Evolutionary conservation across 176 grass and related monocot species (phyloP).

Genomic region (Ampelocalamus luodianensis): DNA sequence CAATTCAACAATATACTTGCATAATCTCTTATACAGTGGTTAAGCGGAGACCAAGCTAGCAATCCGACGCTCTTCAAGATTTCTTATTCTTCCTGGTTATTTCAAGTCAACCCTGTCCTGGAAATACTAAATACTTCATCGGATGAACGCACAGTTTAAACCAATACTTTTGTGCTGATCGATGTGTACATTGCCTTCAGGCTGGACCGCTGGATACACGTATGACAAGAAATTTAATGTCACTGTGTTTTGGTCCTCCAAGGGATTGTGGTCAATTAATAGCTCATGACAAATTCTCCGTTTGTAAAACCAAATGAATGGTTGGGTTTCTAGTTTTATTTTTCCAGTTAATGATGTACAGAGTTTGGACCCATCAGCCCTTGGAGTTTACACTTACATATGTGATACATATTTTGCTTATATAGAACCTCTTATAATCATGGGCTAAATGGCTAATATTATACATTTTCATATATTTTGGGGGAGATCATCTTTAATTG

Average conservation of each 20-base stretch:
- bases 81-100: background rate
- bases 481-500: background rate
- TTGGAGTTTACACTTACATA: background rate
- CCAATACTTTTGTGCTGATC: background rate
- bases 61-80: background rate
- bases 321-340: background rate
- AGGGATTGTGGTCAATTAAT: background rate
- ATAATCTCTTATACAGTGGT: background rate
- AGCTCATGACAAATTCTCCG: background rate
- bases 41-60: background rate
- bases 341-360: background rate
- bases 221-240: background rate
- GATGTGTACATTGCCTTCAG: background rate
- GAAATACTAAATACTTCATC: conserved; percentile 3
- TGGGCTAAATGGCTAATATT: background rate
- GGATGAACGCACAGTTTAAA: background rate
- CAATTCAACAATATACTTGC: background rate
- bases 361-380: background rate
- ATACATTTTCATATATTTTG: background rate
- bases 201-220: background rate
- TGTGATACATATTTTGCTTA: background rate
- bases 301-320: background rate
- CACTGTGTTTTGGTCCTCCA: background rate
- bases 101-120: background rate
- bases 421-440: background rate